Evolutionary conservation across 306 rosid genomes (phyloP).

Genomic region (Prunus mongolica): DNA sequence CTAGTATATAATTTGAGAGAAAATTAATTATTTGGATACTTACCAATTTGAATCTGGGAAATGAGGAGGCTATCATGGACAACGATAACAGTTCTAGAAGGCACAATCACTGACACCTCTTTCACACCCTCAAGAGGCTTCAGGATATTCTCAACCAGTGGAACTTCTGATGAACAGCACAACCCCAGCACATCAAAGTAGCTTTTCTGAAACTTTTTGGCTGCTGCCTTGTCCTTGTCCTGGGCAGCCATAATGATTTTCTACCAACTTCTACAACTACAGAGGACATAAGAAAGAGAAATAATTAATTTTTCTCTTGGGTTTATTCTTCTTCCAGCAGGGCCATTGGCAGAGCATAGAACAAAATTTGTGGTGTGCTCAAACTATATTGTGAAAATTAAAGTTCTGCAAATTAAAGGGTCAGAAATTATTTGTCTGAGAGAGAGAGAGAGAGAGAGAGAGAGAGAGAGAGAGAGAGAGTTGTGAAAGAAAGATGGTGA

Average conservation of each 20-base stretch:
- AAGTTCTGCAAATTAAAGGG: background rate
- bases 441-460: background rate
- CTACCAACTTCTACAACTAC: background rate
- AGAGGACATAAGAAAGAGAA: background rate
- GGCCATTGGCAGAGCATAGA: no score
- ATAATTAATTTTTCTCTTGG: background rate
- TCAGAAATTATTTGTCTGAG: background rate
- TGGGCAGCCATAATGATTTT: constrained; percentile 25
- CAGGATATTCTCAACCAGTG: constrained; percentile 61
- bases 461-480: background rate
- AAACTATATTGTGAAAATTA: background rate
- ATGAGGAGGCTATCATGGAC: constrained; percentile 62
- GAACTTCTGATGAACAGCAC: constrained; percentile 87
- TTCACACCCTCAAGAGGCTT: constrained; percentile 64
- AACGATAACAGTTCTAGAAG: constrained; percentile 82
- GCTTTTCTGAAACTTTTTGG: constrained; percentile 55
- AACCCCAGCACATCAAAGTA: constrained; percentile 86
- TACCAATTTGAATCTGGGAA: constrained; percentile 86
- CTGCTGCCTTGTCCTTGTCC: constrained; percentile 10
- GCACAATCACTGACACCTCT: constrained; percentile 63
- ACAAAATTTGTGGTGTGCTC: background rate
- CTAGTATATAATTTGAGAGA: background rate
- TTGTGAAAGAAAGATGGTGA: background rate
- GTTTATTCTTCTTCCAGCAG: no score
- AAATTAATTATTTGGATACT: background rate